Base-by-base conservation (phyloP, 345 rosid species). In the Euphorbia lathyris region DNA sequence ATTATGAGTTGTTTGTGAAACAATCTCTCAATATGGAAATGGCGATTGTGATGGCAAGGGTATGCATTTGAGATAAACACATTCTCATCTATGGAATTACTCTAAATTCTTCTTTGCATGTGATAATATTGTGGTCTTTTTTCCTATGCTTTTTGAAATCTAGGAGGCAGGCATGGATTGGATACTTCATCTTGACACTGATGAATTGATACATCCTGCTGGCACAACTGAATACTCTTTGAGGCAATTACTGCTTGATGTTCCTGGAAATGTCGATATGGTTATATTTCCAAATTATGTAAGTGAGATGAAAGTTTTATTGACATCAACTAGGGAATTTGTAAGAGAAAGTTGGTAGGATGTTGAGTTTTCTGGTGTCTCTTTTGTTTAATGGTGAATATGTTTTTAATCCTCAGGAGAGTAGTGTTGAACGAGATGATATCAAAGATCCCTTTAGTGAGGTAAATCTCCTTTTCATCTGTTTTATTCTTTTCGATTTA, bases 21-120 rank as follows among this genome's bases (percentile, higher is more conserved):
- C 99, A 95, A 76, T 88, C 99, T 26, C 86, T 95, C 74, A 95
- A 92, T 73, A 94, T 94, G 99, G 99, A 94, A 81, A 95, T 95
- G 96, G 95, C 96, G 34, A 92, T 95, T 69, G 86, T 78, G 81
- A 88, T 87, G 93, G 97, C 99, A 78, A 83, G 90, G 97, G 99
- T 95, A 90, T 69, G 80, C 26, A 51, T 20, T 25, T 20, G 0
- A 9, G n/a, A 10, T 13, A 34, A 64, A 60, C 65, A 17, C 59
- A 19, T 45, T 71, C 51, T 40, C 63, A 43, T 58, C 9, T 29
- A 43, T 58, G 9, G 63, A n/a, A 63, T 38, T 74, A 20, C 43
- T 36, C 12, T 34, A 14, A n/a, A 36, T 17, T 57, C 16, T 42
- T 56, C 42, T 27, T 30, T n/a, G 59, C 16, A 11, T 64, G 55